Evolutionary conservation across 2,329 filamentous ascomycete genomes (phyloP).

Genomic region (Rutstroemia sp.): DNA sequence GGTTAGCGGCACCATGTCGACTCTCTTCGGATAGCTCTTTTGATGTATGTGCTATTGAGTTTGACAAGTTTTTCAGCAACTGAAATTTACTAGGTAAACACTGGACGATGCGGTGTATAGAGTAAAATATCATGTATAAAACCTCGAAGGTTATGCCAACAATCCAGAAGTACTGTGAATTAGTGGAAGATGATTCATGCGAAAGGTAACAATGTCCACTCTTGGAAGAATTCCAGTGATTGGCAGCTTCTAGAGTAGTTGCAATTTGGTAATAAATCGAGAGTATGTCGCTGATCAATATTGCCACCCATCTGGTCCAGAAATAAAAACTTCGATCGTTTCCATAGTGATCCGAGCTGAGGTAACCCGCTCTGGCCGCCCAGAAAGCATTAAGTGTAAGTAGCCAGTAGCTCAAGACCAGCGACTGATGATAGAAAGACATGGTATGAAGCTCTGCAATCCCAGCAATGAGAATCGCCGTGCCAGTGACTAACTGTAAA

Average conservation of each 20-base stretch:
- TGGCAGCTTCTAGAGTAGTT: background rate
- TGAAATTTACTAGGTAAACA: background rate
- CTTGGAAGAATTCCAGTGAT: conserved; percentile 8
- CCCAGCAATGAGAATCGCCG: conserved; percentile 11
- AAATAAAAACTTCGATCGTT: conserved; percentile 7
- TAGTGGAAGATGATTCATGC: conserved; percentile 8
- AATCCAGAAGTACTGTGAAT: conserved; percentile 12
- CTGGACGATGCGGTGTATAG: background rate
- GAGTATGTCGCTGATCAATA: conserved; percentile 5
- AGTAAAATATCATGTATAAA: conserved; percentile 3
- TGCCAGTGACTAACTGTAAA: conserved; percentile 12
- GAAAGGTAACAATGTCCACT: conserved; percentile 11
- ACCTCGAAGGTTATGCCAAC: conserved; percentile 7
- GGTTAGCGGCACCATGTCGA: background rate
- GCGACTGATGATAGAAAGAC: conserved; percentile 14
- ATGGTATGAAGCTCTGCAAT: conserved; percentile 6
- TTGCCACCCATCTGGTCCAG: conserved; percentile 4
- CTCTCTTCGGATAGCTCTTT: background rate
- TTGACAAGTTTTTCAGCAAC: background rate
- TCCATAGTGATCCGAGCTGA: conserved; percentile 3
- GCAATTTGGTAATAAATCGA: conserved; percentile 8
- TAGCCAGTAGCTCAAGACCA: conserved; percentile 12
- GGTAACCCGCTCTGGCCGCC: conserved; percentile 7
- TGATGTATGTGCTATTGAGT: background rate
- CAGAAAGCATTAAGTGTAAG: conserved; percentile 15